phyloP scores from a whole-genome alignment of 192 early-diverging fungal species.

The Coemansia sp. region DNA sequence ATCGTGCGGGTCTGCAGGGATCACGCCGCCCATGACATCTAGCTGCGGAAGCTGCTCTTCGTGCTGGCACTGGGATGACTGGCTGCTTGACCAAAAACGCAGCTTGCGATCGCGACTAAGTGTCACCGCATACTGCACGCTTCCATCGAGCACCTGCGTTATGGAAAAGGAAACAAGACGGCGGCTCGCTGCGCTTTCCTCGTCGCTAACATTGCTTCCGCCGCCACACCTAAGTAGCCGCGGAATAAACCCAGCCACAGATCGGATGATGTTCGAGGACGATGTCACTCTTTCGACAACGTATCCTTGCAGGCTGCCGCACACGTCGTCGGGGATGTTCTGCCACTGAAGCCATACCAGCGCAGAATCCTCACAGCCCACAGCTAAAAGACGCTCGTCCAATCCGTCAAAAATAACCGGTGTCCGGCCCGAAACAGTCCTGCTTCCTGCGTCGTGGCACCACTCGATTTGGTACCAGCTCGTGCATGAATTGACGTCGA shows the following conservation, averaged over 20 bases:
- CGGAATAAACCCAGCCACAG: conserved; percentile 39
- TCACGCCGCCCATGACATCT: conserved; percentile 28
- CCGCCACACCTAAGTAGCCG: conserved; percentile 38
- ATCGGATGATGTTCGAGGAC: conserved; percentile 30
- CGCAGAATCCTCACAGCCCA: conserved; percentile 34
- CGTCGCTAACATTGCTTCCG: conserved; percentile 1
- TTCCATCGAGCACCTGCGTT: conserved; percentile 34
- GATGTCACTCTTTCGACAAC: conserved; percentile 31
- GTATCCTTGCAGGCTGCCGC: conserved; percentile 23
- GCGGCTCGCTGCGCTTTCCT: conserved; percentile 7
- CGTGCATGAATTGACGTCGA: conserved; percentile 26
- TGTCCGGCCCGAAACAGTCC: not conserved
- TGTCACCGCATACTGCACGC: conserved; percentile 40
- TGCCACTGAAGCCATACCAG: conserved; percentile 47
- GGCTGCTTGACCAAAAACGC: conserved; percentile 42
- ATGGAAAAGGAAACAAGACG: conserved; percentile 25
- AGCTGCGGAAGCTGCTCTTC: conserved; percentile 44
- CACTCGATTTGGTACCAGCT: conserved; percentile 47
- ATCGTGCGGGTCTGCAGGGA: conserved; percentile 31
- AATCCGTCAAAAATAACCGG: conserved; percentile 32
- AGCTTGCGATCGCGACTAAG: conserved; percentile 51
- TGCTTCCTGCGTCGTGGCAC: conserved; percentile 20
- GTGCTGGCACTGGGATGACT: conserved; percentile 31
- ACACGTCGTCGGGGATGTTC: conserved; percentile 5
- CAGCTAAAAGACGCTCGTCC: conserved; percentile 4